Base-by-base conservation (phyloP, 2,329 filamentous ascomycete genomes). In the Colletotrichum shisoi region DNA sequence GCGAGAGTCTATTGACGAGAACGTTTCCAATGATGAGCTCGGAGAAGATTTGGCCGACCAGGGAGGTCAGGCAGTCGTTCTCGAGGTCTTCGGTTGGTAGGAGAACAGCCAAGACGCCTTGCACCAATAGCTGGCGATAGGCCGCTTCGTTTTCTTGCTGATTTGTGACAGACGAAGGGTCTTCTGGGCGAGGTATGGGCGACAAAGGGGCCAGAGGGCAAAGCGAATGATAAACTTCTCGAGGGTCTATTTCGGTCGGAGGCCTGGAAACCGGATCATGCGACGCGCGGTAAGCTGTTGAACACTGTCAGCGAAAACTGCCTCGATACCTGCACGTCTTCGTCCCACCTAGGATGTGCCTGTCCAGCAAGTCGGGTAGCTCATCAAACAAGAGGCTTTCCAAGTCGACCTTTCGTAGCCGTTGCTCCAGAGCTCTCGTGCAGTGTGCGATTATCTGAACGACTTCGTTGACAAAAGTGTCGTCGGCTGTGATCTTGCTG, bases 371-470 rank as follows among this genome's bases (percentile, higher is more conserved):
- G 68, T 89, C 89, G 19, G 94, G 93, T 52, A 98, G 83, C 80
- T 98, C 94, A 76, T 99, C 93, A 68, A 98, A 83, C 49, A 97
- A 71, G 71, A 99, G 78, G 70, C 88, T 87, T 80, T 95, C 92
- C 68, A 97, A 77, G 78, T 98, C 94, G 34, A 96, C 86, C 74
- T 90, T 88, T 66, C 93, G 86, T 67, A 97, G 79, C 72, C 95
- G 87, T 80, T 97, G 91, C 79, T 98, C 95, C 66, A 99, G 79
- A 8, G 89, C 92, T 64, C 92, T 85, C 46, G 93, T 97, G 77
- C 92, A 95, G 78, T 98, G 94, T 46, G 94, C 95, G 73, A 98
- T 91, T 71, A 97, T 89, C 74, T 93, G 92, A 61, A 98, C 84
- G 65, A 97, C 86, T 80, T 97, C 94, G 71, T 91, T 89, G 68